phyloP scores from a whole-genome alignment of 805 yeast species.

The Teunomyces gatunensis region DNA sequence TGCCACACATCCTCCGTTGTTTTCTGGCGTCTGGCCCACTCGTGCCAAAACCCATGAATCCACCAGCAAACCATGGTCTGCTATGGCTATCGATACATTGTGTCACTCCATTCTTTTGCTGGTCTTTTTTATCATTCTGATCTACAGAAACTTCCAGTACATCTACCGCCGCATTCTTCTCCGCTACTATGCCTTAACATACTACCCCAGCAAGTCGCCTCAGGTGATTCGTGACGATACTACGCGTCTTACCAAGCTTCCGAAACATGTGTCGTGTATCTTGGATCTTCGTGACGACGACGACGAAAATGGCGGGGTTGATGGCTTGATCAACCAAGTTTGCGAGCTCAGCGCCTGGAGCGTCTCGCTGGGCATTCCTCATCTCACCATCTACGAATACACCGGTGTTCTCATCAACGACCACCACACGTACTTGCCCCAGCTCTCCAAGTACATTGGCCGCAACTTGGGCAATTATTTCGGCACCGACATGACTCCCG shows the following conservation, averaged over 20 bases:
- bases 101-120: slow-evolving; percentile 47
- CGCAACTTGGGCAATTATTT: slow-evolving; percentile 67
- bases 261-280: slow-evolving; percentile 73
- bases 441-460: slow-evolving; percentile 54
- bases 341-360: slow-evolving; percentile 86
- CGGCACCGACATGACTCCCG: slow-evolving; percentile 68
- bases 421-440: slow-evolving; percentile 32
- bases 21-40: not conserved
- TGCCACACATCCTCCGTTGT: not conserved
- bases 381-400: slow-evolving; percentile 73
- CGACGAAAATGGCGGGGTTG: slow-evolving; percentile 86
- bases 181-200: slow-evolving; percentile 56
- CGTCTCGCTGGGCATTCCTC: slow-evolving; percentile 78
- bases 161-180: slow-evolving; percentile 52
- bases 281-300: slow-evolving; percentile 69
- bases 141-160: slow-evolving; percentile 52
- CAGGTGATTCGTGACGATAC: slow-evolving; percentile 85
- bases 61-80: not conserved
- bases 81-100: not conserved
- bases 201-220: slow-evolving; percentile 72
- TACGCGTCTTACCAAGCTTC: slow-evolving; percentile 67
- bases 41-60: not conserved
- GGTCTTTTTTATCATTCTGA: slow-evolving; percentile 55
- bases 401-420: slow-evolving; percentile 62
- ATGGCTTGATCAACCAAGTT: slow-evolving; percentile 73